phyloP scores from a whole-genome alignment of 1,284 basidiomycete genomes.

The Marasmius oreades region DNA sequence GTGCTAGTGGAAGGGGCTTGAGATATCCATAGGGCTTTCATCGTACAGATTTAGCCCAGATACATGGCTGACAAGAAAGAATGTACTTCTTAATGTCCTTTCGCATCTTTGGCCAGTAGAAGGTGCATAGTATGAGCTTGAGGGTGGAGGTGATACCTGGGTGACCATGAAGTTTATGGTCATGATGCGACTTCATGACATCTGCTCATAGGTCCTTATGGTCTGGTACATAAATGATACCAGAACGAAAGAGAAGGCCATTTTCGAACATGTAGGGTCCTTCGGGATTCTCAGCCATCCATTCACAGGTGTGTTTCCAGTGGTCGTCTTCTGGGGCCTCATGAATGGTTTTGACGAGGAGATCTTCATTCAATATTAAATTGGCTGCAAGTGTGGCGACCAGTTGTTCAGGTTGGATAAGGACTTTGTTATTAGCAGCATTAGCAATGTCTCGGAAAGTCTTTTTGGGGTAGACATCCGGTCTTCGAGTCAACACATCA shows the following conservation, averaged over 20 bases:
- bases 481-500: conserved; percentile 19
- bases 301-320: too few species aligned
- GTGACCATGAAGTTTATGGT: conserved; percentile 22
- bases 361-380: background rate
- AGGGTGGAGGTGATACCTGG: conserved; percentile 28
- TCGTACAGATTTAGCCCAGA: background rate
- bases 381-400: background rate
- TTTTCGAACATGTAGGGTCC: conserved; percentile 20
- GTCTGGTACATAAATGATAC: conserved; percentile 7
- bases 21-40: background rate
- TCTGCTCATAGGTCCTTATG: background rate
- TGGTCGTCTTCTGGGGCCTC: too few species aligned
- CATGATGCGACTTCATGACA: conserved; percentile 6
- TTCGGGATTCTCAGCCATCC: too few species aligned
- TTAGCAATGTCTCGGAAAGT: background rate
- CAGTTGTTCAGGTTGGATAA: background rate
- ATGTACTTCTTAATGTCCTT: conserved; percentile 16
- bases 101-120: too few species aligned
- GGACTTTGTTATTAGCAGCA: background rate
- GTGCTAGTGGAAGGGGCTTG: background rate
- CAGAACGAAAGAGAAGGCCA: background rate
- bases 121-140: conserved; percentile 16
- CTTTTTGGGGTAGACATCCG: conserved; percentile 18
- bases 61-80: background rate
- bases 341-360: background rate